phyloP scores from a whole-genome alignment of 345 rosid genomes.

The Citrus reticulata region DNA sequence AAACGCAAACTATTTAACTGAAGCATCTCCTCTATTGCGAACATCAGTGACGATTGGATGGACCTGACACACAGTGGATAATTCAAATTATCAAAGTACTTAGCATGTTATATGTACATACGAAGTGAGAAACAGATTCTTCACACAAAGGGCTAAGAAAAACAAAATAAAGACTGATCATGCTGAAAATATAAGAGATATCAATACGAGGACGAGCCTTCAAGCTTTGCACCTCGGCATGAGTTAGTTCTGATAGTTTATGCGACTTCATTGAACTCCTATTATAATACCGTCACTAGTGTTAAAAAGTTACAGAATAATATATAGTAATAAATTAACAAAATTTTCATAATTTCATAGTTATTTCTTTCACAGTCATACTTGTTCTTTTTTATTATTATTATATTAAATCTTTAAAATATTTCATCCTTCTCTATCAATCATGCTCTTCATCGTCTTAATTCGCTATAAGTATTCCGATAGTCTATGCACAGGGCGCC shows the following conservation, averaged over 20 bases:
- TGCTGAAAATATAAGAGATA: constrained; percentile 64
- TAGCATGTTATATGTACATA: too few relatives aligned
- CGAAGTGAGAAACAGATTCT: neutral
- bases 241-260: constrained; percentile 19
- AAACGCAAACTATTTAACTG: constrained; percentile 67
- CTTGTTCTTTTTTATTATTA: too few relatives aligned
- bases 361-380: too few relatives aligned
- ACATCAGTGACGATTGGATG: constrained; percentile 78
- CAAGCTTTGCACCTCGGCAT: constrained; percentile 42
- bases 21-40: constrained; percentile 68
- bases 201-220: constrained; percentile 79
- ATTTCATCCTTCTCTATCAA: too few relatives aligned
- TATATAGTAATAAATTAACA: too few relatives aligned
- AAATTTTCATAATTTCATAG: too few relatives aligned
- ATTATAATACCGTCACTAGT: too few relatives aligned
- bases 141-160: neutral
- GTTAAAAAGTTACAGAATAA: too few relatives aligned
- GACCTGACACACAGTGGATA: constrained; percentile 31
- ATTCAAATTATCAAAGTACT: neutral
- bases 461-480: too few relatives aligned
- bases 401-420: too few relatives aligned
- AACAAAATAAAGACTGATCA: constrained; percentile 27
- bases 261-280: constrained; percentile 68
- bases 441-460: too few relatives aligned
- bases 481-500: too few relatives aligned